Conservation (phyloP, 2,329 filamentous ascomycete species). For the Zasmidium citrigriseum region DNA sequence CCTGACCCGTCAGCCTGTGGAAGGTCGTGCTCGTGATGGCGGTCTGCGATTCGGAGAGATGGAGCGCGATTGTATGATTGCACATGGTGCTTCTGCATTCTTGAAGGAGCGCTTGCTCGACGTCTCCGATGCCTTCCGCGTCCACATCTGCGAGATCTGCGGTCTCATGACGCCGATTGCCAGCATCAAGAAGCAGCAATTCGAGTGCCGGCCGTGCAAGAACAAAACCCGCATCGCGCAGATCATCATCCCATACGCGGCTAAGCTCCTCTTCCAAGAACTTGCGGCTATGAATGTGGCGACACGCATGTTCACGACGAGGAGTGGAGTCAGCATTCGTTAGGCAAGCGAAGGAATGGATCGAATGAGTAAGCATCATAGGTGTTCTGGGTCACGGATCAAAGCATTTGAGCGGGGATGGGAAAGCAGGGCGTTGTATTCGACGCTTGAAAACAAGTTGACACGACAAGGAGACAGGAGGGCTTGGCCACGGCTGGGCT, state of each 20-base stretch:
- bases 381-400: background rate
- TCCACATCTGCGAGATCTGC: constrained; percentile 98
- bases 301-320: constrained; percentile 86
- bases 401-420: background rate
- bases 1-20: constrained; percentile 92
- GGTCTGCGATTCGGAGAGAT: constrained; percentile 99
- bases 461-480: background rate
- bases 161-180: constrained; percentile 98
- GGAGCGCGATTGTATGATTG: constrained; percentile 99
- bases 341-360: constrained; percentile 9
- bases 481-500: background rate
- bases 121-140: constrained; percentile 95
- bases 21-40: constrained; percentile 96
- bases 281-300: constrained; percentile 98
- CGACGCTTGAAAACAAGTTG: background rate
- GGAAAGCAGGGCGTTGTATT: too few relatives aligned
- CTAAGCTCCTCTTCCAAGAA: constrained; percentile 98
- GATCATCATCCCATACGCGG: constrained; percentile 95
- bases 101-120: constrained; percentile 96
- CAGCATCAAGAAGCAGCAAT: constrained; percentile 93
- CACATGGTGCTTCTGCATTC: constrained; percentile 96
- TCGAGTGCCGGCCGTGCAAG: constrained; percentile 96
- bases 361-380: background rate
- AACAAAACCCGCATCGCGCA: constrained; percentile 99
- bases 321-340: constrained; percentile 35